These are phyloP conservation scores for Aquilaria sinensis DNA, from an alignment of 345 rosid species.

Conservation along the genomic window DNA sequence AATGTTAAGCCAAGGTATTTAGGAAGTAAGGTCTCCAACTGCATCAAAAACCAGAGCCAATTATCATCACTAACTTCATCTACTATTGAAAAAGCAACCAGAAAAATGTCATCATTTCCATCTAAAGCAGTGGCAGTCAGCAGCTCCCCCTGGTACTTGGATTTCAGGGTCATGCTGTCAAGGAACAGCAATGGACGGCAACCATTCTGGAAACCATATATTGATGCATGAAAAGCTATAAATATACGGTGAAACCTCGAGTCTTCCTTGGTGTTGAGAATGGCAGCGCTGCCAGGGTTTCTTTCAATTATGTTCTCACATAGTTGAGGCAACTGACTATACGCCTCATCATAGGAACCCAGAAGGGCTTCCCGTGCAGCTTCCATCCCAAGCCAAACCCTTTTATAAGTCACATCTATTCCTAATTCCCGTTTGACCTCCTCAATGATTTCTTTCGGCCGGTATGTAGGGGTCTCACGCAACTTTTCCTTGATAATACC, in stretches of 20 bases:
- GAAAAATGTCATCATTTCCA: conserved; percentile 50
- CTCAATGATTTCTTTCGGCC: conserved; percentile 46
- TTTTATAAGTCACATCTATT: conserved; percentile 40
- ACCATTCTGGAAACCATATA: conserved; percentile 46
- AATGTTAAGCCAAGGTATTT: conserved; percentile 35
- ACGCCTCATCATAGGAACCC: conserved; percentile 47
- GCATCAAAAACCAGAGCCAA: conserved; percentile 61
- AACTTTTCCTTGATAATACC: conserved; percentile 48
- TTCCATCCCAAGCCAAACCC: conserved; percentile 51
- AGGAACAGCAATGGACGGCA: conserved; percentile 59
- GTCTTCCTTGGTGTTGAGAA: conserved; percentile 33
- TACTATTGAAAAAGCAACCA: conserved; percentile 47
- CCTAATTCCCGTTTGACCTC: conserved; percentile 46
- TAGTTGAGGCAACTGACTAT: conserved; percentile 44
- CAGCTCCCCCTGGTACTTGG: conserved; percentile 36
- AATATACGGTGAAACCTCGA: conserved; percentile 46
- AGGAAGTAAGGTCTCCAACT: conserved; percentile 37
- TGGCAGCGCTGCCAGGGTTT: conserved; percentile 50
- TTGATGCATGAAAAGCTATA: conserved; percentile 43
- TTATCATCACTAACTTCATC: conserved; percentile 40
- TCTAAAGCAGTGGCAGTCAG: conserved; percentile 54
- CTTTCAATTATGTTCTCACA: conserved; percentile 46
- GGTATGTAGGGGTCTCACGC: conserved; percentile 39
- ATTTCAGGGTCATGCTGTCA: conserved; percentile 33
- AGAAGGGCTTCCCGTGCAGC: conserved; percentile 52